Base-by-base conservation (phyloP, 192 early-diverging fungal genomes). In the Umbelopsis sp. region DNA sequence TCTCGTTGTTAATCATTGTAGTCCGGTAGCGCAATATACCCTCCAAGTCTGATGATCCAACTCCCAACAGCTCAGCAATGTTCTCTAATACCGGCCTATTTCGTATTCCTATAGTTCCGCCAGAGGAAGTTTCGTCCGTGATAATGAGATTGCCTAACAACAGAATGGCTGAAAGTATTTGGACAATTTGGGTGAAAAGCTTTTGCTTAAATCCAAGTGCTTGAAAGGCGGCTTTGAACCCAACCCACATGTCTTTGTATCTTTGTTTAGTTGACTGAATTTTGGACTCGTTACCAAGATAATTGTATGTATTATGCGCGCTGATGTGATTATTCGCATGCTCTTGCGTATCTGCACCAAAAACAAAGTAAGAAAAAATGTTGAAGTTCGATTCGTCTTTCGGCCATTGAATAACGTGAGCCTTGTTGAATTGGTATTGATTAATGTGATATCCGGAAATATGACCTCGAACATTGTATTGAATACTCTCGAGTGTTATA, bases 351-450 rank as follows among this genome's bases (percentile, higher is more conserved):
- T 23, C 79, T 1, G 85, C 83, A 13, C 97, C 98, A 37, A 92
- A 87, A 8, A 97, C 86, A 22, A 99, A 78, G 72, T 95, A 93
- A 83, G 98, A 94, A 76, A 99, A 95, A 27, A 98, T 89, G 72
- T 98, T 93, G 84, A 95, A 99, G 80, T 89, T 94, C 66, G 90
- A 85, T 65, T 95, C 94, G 69, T 86, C 86, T 33, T 69, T 74
- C 0, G 85, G 81, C 3, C 82, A 81, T 20, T 86, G 80, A 2
- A 89, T 82, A 21, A 97, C 89, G 13, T 93, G 87, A 48, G 77
- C 81, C 76, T 93, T 92, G 64, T 98, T 95, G 12, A 98, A 83
- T 69, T 96, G 85, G 69, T 93, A 96, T 72, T 92, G 90, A 74
- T 95, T 81, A 73, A 91, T 84, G 74, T 91, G 94, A 7, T 89